These are phyloP conservation scores for Phytophthora pseudosyringae DNA, from an alignment of 352 stramenopile genomes.

Conservation along the genomic window DNA sequence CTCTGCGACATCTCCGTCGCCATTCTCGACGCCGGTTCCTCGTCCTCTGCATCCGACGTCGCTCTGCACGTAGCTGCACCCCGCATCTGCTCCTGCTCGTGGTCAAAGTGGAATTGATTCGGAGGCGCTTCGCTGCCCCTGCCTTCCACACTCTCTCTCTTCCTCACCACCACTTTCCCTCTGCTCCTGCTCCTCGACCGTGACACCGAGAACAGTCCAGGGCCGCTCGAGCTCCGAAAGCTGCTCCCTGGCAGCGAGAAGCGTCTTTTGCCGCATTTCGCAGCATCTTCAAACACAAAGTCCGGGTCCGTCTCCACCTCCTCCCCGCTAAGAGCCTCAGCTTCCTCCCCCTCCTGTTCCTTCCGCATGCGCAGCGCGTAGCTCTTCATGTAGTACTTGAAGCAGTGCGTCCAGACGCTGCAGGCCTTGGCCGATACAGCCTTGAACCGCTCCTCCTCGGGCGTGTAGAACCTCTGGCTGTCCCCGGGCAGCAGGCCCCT, in stretches of 20 bases:
- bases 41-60: conserved; percentile 2
- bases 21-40: conserved; percentile 11
- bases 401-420: conserved; percentile 67
- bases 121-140: conserved; percentile 7
- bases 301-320: conserved; percentile 37
- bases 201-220: conserved; percentile 16
- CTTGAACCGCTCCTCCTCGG: conserved; percentile 49
- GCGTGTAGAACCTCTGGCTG: conserved; percentile 49
- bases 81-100: conserved; percentile 4
- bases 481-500: conserved; percentile 35
- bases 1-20: conserved; percentile 13
- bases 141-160: conserved; percentile 14
- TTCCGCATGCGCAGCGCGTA: conserved; percentile 34
- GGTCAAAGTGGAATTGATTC: conserved; percentile 18
- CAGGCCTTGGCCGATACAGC: conserved; percentile 53
- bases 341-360: not conserved
- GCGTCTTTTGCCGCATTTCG: conserved; percentile 20
- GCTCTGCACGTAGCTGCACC: conserved; percentile 2
- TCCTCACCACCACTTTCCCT: conserved; percentile 14
- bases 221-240: conserved; percentile 10
- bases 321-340: not conserved
- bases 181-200: conserved; percentile 17
- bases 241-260: conserved; percentile 32
- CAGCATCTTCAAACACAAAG: conserved; percentile 52
- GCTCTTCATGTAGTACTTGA: conserved; percentile 69